Conservation (phyloP, 2,329 filamentous ascomycete species). For the Pseudogymnoascus sp. region DNA sequence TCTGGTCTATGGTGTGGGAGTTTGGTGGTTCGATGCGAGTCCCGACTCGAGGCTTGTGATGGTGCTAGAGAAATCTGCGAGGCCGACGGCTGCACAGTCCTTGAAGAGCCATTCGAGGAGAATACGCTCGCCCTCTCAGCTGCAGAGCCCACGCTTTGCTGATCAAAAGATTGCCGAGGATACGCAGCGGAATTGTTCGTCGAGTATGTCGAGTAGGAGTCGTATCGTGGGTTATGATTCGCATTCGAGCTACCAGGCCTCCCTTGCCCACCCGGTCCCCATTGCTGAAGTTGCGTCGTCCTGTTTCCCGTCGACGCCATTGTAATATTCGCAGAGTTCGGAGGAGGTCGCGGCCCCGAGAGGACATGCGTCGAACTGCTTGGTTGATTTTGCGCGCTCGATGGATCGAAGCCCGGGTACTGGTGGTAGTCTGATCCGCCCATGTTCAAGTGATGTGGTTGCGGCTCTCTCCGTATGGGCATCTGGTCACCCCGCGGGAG, state of each 20-base stretch:
- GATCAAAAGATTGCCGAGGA: conserved; percentile 48
- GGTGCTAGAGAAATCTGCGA: conserved; percentile 43
- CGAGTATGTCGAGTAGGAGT: conserved; percentile 42
- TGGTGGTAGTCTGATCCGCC: conserved; percentile 75
- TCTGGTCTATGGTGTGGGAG: conserved; percentile 31
- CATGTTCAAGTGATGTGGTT: conserved; percentile 79
- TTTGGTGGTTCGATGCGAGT: conserved; percentile 51
- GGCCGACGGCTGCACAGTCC: conserved; percentile 45
- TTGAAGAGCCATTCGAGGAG: conserved; percentile 46
- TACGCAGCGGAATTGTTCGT: conserved; percentile 29
- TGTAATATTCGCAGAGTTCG: conserved; percentile 52
- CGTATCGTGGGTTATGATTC: conserved; percentile 52
- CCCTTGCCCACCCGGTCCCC: conserved; percentile 50
- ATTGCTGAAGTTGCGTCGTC: conserved; percentile 69
- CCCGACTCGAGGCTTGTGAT: conserved; percentile 29
- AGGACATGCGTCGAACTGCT: conserved; percentile 44
- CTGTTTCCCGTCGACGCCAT: conserved; percentile 63
- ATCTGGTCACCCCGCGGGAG: conserved; percentile 59
- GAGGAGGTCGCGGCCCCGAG: conserved; percentile 51
- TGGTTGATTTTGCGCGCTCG: conserved; percentile 36
- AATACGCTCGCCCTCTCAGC: conserved; percentile 49
- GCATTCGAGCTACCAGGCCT: conserved; percentile 47
- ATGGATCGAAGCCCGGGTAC: conserved; percentile 65
- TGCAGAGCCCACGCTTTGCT: conserved; percentile 56
- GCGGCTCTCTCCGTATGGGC: conserved; percentile 58